Evolutionary conservation across 2,329 filamentous ascomycete genomes (phyloP).

Genomic region (Scedosporium dehoogii): DNA sequence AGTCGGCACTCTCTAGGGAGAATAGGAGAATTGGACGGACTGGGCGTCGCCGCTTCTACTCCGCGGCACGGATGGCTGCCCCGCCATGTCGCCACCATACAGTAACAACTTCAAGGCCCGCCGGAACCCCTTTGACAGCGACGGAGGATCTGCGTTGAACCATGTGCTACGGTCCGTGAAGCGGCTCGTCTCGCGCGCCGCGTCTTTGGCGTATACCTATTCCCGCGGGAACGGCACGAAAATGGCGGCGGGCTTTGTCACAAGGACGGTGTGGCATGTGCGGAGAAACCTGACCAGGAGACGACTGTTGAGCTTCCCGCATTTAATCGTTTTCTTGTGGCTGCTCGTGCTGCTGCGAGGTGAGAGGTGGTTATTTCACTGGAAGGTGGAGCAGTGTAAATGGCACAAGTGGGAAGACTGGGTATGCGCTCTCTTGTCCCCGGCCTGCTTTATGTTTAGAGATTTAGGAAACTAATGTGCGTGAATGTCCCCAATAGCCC

Average conservation of each 20-base stretch:
- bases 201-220: constrained; percentile 22
- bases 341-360: constrained; percentile 71
- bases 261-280: constrained; percentile 20
- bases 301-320: constrained; percentile 52
- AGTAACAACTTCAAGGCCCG: constrained; percentile 10
- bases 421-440: constrained; percentile 41
- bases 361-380: constrained; percentile 68
- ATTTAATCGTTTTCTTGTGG: constrained; percentile 65
- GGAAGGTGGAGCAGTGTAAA: constrained; percentile 59
- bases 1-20: no score
- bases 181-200: constrained; percentile 6
- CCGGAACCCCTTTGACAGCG: constrained; percentile 13
- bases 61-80: background rate
- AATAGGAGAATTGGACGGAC: no score
- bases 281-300: constrained; percentile 36
- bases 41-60: background rate
- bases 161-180: background rate
- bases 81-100: constrained; percentile 3
- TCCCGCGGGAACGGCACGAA: constrained; percentile 22
- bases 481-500: constrained; percentile 43
- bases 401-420: constrained; percentile 91
- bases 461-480: background rate
- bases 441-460: background rate
- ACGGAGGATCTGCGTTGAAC: constrained; percentile 12
- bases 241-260: constrained; percentile 17